Percentiles rank a stretch among this genome's conserved stretches.
Evolutionary conservation across 495 filamentous ascomycete species (phyloP).

Genomic region (Pseudevernia furfuracea): DNA sequence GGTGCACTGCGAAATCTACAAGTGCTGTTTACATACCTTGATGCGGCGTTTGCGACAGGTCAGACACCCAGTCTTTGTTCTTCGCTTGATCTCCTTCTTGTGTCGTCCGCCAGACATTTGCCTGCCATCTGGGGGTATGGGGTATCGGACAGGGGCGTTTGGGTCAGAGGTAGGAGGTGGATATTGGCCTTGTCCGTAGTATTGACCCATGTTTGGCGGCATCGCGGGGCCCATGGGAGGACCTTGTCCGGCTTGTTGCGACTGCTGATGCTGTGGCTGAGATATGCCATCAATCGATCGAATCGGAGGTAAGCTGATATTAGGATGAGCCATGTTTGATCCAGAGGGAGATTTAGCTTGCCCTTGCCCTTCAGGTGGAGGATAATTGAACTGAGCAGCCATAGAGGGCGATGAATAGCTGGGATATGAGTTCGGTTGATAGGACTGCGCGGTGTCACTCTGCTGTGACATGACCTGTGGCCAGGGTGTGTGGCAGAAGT

Average conservation of each 20-base stretch:
- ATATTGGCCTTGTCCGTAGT: constrained; percentile 29
- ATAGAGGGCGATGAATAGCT: constrained; percentile 39
- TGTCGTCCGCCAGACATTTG: constrained; percentile 74
- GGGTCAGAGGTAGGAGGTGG: constrained; percentile 35
- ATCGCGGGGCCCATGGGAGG: constrained; percentile 36
- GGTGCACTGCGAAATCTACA: constrained; percentile 7
- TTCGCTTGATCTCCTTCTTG: constrained; percentile 98
- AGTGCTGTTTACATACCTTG: constrained; percentile 64
- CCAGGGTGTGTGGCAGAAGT: constrained; percentile 11
- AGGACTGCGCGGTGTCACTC: constrained; percentile 31
- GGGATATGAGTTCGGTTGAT: constrained; percentile 52
- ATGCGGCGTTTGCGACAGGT: constrained; percentile 96
- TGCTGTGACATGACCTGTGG: constrained; percentile 21
- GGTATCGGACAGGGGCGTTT: constrained; percentile 49
- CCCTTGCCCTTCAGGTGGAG: constrained; percentile 38
- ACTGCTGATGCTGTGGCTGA: constrained; percentile 36
- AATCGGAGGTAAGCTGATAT: constrained; percentile 61
- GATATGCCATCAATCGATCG: constrained; percentile 36
- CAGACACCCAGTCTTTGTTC: constrained; percentile 95
- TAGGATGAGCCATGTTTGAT: constrained; percentile 41
- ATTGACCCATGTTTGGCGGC: constrained; percentile 33
- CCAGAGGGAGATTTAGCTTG: constrained; percentile 41
- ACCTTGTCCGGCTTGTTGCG: constrained; percentile 29
- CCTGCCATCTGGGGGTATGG: constrained; percentile 52
- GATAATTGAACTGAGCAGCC: constrained; percentile 49